Base-by-base conservation (phyloP, 2,329 filamentous ascomycete genomes). In the Clarireedia monteithiana region DNA sequence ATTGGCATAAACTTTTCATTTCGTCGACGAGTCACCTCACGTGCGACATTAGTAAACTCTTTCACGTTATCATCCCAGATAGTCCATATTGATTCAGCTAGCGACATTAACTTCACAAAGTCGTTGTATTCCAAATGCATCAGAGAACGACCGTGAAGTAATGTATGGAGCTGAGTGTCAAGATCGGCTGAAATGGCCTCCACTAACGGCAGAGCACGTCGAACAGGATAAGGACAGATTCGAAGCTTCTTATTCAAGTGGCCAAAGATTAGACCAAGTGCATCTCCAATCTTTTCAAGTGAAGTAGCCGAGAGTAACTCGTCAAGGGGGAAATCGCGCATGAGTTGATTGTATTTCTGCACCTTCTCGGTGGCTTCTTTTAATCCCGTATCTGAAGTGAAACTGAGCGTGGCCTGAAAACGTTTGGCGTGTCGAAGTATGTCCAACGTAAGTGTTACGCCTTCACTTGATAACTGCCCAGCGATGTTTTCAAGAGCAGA, bases 1-100 rank as follows among this genome's bases (percentile, higher is more conserved):
- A 99, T 97, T 4, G 92, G 91, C 62, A 99, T 96, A 71, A 99
- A 99, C 70, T 95, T 96, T 71, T 97, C 95, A 67, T 96, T 95
- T 64, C 94, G 84, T 64, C 91, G 87, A 62, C 92, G 83, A 3
- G 90, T 96, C 6, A 95, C 91, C 67, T 99, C 95, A 73, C 94
- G 89, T 36, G 94, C 92, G 61, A 97, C 89, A 64, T 96, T 96
- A 15, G 92, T 97, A 68, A 99, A 99, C 65, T 97, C 94, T 71
- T 97, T 97, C 68, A 95, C 81, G 66, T 92, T 91, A 54, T 95
- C 91, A 64, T 99, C 94, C 94, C 94, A 99, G 9, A 87, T 86
- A 42, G 82, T 82, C 80, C 95, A 99, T 59, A 99, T 91, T 17
- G 83, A 81, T 56, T 92, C 88, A 23, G 91, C 88, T 17, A 85